A percentile compares a stretch with the other conserved stretches of the same genome.
phyloP scores from a whole-genome alignment of 192 early-diverging fungal species.

The Radiomyces spectabilis region DNA sequence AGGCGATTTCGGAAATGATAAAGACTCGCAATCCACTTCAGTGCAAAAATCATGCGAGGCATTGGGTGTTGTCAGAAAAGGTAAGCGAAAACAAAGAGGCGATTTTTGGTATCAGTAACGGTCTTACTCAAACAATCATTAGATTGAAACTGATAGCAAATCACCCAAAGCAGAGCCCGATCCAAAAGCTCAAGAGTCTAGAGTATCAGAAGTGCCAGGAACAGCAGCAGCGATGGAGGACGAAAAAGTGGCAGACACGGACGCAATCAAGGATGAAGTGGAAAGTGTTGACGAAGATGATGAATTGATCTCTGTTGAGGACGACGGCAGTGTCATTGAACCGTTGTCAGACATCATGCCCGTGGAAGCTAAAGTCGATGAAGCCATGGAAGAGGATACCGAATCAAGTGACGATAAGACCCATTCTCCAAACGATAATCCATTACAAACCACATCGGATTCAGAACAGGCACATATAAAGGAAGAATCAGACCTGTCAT shows the following conservation, averaged over 20 bases:
- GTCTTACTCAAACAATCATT: neutral
- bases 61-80: conserved; percentile 36
- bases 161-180: neutral
- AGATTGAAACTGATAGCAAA: neutral
- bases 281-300: neutral
- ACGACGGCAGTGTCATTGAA: neutral
- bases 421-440: too few species aligned
- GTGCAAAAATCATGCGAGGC: conserved; percentile 52
- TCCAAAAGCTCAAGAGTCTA: too few species aligned
- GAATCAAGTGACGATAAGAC: too few species aligned
- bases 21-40: conserved; percentile 46
- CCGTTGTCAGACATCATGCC: neutral
- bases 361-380: neutral
- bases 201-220: neutral
- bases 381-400: too few species aligned
- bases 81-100: neutral
- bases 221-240: neutral
- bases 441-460: too few species aligned
- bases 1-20: conserved; percentile 37
- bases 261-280: neutral
- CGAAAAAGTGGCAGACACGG: neutral
- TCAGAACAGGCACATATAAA: too few species aligned
- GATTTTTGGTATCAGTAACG: neutral
- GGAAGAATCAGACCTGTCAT: neutral
- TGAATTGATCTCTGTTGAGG: neutral